phyloP scores from a whole-genome alignment of 306 rosid genomes.

The Senna tora region DNA sequence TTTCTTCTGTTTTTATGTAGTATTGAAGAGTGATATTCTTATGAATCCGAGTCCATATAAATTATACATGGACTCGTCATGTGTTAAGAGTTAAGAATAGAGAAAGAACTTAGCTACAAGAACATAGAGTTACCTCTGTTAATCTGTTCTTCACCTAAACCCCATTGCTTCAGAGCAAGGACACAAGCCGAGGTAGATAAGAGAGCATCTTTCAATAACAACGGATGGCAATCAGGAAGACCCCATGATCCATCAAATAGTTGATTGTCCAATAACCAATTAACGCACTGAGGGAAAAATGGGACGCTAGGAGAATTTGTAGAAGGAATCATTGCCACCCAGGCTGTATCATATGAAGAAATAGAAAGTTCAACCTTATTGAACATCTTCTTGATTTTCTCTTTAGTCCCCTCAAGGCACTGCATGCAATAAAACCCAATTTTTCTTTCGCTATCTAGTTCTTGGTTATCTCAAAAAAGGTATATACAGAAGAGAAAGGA shows the following conservation, averaged over 20 bases:
- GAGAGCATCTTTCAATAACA: conserved; percentile 67
- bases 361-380: conserved; percentile 69
- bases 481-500: background rate
- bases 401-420: conserved; percentile 62
- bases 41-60: too few species aligned
- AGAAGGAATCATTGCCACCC: conserved; percentile 92
- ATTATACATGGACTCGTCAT: too few species aligned
- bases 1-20: too few species aligned
- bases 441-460: conserved; percentile 1
- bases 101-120: conserved; percentile 11
- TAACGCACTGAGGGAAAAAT: conserved; percentile 70
- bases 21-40: too few species aligned
- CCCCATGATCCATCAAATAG: conserved; percentile 87
- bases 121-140: conserved; percentile 51
- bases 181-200: conserved; percentile 72
- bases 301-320: conserved; percentile 55
- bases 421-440: conserved; percentile 36
- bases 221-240: conserved; percentile 48
- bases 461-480: background rate
- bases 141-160: conserved; percentile 64
- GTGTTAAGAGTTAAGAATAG: too few species aligned
- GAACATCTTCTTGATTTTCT: conserved; percentile 65
- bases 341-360: conserved; percentile 89
- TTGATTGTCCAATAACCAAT: conserved; percentile 79
- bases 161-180: conserved; percentile 76